phyloP scores from a whole-genome alignment of 169 alveolate species.

The Cryptosporidium muris region DNA sequence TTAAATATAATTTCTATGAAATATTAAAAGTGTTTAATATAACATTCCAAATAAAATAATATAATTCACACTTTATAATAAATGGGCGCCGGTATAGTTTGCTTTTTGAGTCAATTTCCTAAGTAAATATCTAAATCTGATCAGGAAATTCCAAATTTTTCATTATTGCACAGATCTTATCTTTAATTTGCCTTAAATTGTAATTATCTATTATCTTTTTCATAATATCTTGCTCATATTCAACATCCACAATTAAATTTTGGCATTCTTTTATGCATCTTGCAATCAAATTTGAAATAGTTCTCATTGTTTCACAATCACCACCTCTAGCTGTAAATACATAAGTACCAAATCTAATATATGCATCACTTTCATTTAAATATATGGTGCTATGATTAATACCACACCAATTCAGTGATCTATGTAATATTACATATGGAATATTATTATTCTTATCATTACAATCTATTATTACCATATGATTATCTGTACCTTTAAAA shows the following conservation, averaged over 20 bases:
- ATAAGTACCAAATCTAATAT: constrained; percentile 21
- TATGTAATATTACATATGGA: constrained; percentile 16
- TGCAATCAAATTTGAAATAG: constrained; percentile 16
- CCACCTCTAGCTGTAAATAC: constrained; percentile 30
- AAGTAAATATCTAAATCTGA: too few species aligned
- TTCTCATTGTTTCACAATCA: constrained; percentile 6
- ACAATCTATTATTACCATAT: constrained; percentile 77
- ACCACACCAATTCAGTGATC: not conserved
- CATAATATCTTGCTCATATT: too few species aligned
- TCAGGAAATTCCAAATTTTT: too few species aligned
- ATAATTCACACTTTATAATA: not conserved
- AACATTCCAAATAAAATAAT: too few species aligned
- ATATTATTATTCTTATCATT: not conserved
- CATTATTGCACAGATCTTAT: too few species aligned
- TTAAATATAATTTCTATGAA: not conserved
- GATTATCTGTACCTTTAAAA: constrained; percentile 83
- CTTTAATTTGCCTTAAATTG: too few species aligned
- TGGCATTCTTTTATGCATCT: constrained; percentile 7
- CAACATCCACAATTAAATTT: not conserved
- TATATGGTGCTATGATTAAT: constrained; percentile 11
- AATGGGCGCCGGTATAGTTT: constrained; percentile 11
- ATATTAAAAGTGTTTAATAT: too few species aligned
- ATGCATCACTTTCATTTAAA: not conserved
- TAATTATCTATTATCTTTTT: too few species aligned
- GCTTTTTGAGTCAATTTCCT: too few species aligned